phyloP scores from a whole-genome alignment of 495 filamentous ascomycete species.

The Recurvomyces mirabilis region DNA sequence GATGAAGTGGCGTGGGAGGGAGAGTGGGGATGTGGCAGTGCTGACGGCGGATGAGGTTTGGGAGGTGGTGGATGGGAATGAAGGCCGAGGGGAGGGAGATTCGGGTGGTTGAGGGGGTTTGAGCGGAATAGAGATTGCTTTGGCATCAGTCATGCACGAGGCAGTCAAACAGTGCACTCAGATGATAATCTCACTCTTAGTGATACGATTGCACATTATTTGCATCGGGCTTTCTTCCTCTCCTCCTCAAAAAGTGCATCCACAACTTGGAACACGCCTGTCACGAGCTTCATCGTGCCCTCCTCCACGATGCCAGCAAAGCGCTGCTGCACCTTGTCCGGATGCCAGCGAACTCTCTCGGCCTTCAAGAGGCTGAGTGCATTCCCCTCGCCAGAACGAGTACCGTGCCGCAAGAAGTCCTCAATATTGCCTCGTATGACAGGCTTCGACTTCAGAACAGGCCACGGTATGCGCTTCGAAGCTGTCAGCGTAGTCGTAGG shows the following conservation, averaged over 20 bases:
- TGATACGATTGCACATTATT: no score
- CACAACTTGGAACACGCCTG: conserved; percentile 82
- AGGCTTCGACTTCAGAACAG: conserved; percentile 9
- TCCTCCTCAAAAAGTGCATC: conserved; percentile 60
- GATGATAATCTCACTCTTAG: no score
- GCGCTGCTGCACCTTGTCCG: conserved; percentile 92
- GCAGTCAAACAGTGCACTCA: no score
- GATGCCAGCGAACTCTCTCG: conserved; percentile 91
- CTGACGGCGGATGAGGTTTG: no score
- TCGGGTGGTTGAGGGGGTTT: no score
- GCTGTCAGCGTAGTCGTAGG: not conserved
- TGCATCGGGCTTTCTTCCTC: conserved; percentile 14
- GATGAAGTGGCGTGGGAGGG: no score
- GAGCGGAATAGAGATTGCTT: no score
- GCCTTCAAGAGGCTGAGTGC: conserved; percentile 50
- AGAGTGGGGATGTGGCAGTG: no score
- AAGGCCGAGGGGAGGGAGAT: no score
- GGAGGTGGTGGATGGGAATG: no score
- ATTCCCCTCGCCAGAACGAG: conserved; percentile 16
- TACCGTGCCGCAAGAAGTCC: conserved; percentile 47
- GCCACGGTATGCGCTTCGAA: conserved; percentile 21
- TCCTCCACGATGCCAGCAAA: conserved; percentile 60
- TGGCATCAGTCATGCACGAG: no score
- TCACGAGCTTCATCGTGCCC: conserved; percentile 63
- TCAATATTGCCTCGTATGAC: conserved; percentile 18